phyloP scores from a whole-genome alignment of 805 yeast genomes.

The Sungouiozyma intestinalis region DNA sequence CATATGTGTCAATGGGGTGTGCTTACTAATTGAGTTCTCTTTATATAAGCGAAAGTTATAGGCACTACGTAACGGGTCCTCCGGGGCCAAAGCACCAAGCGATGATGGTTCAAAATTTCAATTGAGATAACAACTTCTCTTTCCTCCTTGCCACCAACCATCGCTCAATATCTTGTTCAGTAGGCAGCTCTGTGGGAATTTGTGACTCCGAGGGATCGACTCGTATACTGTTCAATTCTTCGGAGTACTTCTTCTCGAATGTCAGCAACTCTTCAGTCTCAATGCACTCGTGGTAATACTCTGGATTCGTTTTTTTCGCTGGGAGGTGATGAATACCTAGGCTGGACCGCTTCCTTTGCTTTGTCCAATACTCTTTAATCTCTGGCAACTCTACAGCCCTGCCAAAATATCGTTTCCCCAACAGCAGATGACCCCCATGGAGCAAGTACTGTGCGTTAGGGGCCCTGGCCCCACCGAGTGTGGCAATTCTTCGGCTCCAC shows the following conservation, averaged over 20 bases:
- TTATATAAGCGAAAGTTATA: too few relatives aligned
- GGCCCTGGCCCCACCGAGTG: constrained; percentile 8
- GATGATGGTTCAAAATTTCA: background rate
- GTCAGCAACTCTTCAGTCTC: constrained; percentile 1
- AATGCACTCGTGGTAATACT: background rate
- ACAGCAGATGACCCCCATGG: constrained; percentile 25
- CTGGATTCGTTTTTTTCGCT: constrained; percentile 3
- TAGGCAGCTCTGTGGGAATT: constrained; percentile 19
- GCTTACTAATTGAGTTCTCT: too few relatives aligned
- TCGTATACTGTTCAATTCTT: constrained; percentile 6
- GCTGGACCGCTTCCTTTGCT: constrained; percentile 13
- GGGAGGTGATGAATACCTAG: constrained; percentile 7
- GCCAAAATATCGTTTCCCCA: constrained; percentile 70
- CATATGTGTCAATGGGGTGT: too few relatives aligned
- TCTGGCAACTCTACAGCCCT: constrained; percentile 75
- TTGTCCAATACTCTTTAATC: constrained; percentile 39
- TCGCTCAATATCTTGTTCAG: constrained; percentile 33
- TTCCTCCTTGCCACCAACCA: constrained; percentile 39
- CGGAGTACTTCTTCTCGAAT: constrained; percentile 12
- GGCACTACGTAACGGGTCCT: too few relatives aligned
- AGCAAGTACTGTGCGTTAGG: constrained; percentile 34
- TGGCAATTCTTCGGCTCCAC: constrained; percentile 69
- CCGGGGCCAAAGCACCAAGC: too few relatives aligned
- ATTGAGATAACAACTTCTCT: constrained; percentile 31
- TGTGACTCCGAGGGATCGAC: background rate